These are phyloP conservation scores for Myxozyma melibiosi DNA, from an alignment of 805 yeast species.

Conservation along the genomic window DNA sequence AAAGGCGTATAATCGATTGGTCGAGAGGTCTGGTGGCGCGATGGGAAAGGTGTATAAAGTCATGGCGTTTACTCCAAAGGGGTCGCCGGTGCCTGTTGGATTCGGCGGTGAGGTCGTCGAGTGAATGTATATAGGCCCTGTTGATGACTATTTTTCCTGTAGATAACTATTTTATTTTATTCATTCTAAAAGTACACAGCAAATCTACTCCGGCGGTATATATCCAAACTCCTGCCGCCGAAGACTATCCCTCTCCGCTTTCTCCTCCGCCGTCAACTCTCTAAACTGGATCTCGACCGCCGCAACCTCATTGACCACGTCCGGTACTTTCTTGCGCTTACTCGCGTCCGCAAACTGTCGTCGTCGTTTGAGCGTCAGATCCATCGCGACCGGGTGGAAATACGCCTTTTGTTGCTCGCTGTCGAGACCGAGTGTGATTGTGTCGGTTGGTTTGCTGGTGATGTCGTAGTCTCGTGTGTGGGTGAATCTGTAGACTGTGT, in stretches of 20 bases:
- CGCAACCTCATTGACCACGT: constrained; percentile 61
- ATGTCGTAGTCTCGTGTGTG: constrained; percentile 82
- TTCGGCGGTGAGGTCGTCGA: constrained; percentile 47
- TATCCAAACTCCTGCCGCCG: constrained; percentile 50
- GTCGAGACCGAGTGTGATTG: constrained; percentile 66
- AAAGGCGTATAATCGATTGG: constrained; percentile 62
- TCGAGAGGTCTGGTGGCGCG: constrained; percentile 58
- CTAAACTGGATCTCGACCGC: constrained; percentile 63
- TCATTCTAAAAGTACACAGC: background rate
- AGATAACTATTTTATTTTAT: too few relatives aligned
- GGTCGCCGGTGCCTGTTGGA: constrained; percentile 52
- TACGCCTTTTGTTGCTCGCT: constrained; percentile 58
- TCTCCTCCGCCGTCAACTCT: constrained; percentile 73
- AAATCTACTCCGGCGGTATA: constrained; percentile 5
- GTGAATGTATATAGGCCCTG: background rate
- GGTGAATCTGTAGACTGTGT: constrained; percentile 55
- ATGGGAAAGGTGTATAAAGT: constrained; percentile 83
- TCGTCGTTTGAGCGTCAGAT: constrained; percentile 80
- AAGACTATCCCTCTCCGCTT: constrained; percentile 63
- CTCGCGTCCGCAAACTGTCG: constrained; percentile 60
- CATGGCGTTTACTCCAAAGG: constrained; percentile 59
- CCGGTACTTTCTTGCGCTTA: constrained; percentile 46
- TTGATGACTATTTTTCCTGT: background rate
- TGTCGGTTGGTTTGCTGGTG: constrained; percentile 59
- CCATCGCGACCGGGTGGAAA: constrained; percentile 77